Conservation (phyloP, 2,329 filamentous ascomycete species). For the Exophiala xenobiotica region DNA sequence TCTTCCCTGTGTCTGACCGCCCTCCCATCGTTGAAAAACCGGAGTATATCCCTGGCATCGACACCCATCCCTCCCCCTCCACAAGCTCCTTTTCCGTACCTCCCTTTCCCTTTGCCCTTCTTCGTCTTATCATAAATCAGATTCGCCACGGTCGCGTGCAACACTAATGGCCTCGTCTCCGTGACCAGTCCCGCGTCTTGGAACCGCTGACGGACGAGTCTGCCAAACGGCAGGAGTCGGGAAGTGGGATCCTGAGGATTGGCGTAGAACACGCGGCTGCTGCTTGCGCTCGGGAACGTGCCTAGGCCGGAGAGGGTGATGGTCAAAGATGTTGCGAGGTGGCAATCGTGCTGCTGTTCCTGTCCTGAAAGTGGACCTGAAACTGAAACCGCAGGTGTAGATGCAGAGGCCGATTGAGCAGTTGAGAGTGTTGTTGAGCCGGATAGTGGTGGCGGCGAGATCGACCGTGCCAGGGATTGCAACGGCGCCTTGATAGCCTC, state of each 20-base stretch:
- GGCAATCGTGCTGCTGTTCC: background rate
- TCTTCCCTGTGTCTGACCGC: background rate
- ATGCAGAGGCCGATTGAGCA: background rate
- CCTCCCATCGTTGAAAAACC: conserved; percentile 35
- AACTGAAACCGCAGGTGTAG: conserved; percentile 1
- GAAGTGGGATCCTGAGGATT: conserved; percentile 36
- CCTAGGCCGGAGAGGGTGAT: conserved; percentile 25
- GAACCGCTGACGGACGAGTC: conserved; percentile 43
- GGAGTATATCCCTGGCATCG: conserved; percentile 46
- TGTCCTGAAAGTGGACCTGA: background rate
- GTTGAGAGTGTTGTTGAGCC: too few species aligned
- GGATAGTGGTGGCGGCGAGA: too few species aligned
- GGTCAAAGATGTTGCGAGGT: conserved; percentile 8
- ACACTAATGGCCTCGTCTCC: conserved; percentile 58
- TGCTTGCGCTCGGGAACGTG: conserved; percentile 21
- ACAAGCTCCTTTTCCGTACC: conserved; percentile 2
- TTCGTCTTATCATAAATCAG: conserved; percentile 67
- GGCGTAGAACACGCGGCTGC: conserved; percentile 34
- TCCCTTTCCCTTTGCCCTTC: conserved; percentile 20
- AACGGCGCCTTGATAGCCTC: too few species aligned
- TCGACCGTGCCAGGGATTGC: too few species aligned
- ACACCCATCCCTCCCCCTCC: conserved; percentile 36
- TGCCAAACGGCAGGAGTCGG: conserved; percentile 44
- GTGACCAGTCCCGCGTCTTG: conserved; percentile 42
- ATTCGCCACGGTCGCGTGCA: conserved; percentile 86